Percentiles rank a stretch among this genome's conserved stretches.
Evolutionary conservation across 2,329 filamentous ascomycete species (phyloP).

Genomic region (Biscogniauxia mediterranea): DNA sequence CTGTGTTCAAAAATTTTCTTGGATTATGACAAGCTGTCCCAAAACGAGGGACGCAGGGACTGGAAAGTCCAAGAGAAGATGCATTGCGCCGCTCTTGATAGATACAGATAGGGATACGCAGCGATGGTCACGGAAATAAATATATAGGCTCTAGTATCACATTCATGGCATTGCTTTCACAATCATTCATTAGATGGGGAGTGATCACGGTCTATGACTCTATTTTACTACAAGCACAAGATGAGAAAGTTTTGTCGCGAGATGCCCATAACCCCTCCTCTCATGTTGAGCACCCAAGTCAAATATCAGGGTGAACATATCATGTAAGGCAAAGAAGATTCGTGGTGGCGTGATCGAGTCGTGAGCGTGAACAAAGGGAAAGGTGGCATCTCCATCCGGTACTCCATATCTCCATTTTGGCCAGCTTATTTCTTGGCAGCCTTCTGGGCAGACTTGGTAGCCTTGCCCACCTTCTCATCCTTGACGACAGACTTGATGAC

Average conservation of each 20-base stretch:
- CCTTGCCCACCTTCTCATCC: conserved; percentile 60
- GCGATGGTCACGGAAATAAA: no score
- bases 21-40: no score
- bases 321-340: conserved; percentile 39
- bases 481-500: conserved; percentile 89
- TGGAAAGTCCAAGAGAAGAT: no score
- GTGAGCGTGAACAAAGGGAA: conserved; percentile 13
- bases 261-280: conserved; percentile 39
- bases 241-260: conserved; percentile 40
- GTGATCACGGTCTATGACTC: conserved; percentile 37
- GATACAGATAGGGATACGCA: no score
- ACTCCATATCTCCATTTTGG: conserved; percentile 11
- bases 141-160: not conserved
- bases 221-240: conserved; percentile 48
- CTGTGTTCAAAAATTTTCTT: no score
- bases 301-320: conserved; percentile 41
- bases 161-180: conserved; percentile 7
- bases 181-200: conserved; percentile 3
- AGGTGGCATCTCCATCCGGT: conserved; percentile 9
- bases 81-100: no score
- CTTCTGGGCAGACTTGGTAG: conserved; percentile 72
- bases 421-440: conserved; percentile 68
- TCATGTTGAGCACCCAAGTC: conserved; percentile 44
- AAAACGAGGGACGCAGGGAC: no score
- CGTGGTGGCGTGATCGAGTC: conserved; percentile 30